Evolutionary conservation across 2,329 filamentous ascomycete genomes (phyloP).

Genomic region (Phialocephala subalpina): DNA sequence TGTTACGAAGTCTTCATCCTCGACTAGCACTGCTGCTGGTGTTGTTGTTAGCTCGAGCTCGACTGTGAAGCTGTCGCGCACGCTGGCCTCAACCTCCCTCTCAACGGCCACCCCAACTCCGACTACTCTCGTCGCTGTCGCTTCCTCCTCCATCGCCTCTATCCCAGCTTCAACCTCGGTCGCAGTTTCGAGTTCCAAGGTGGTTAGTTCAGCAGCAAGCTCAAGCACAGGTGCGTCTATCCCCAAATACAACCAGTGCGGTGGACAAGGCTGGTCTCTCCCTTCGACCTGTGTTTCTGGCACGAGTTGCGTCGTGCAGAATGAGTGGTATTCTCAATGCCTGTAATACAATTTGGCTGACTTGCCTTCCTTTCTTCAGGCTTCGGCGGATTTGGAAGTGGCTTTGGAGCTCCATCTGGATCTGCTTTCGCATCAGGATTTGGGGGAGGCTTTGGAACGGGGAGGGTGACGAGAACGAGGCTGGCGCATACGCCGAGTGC

Average conservation of each 20-base stretch:
- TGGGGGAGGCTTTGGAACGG: not conserved
- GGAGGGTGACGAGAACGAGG: constrained; percentile 1
- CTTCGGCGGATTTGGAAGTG: not conserved
- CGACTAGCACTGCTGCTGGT: no score
- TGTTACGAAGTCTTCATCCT: no score
- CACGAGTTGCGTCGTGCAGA: constrained; percentile 22
- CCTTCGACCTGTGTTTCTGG: constrained; percentile 19
- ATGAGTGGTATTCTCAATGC: constrained; percentile 28
- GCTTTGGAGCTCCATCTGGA: not conserved
- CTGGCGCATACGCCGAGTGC: not conserved
- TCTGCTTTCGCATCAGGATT: no score
- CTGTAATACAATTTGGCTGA: not conserved
- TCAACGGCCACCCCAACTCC: not conserved
- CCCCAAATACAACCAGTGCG: constrained; percentile 23
- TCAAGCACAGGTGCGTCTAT: constrained; percentile 8
- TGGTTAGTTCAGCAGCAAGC: no score
- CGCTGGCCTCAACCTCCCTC: not conserved
- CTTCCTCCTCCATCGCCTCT: not conserved
- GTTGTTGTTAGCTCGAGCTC: no score
- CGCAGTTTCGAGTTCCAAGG: no score
- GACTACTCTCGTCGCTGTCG: not conserved
- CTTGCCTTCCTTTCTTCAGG: not conserved
- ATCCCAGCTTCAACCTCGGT: not conserved
- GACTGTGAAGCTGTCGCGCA: no score
- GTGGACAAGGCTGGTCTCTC: constrained; percentile 20